Percentiles rank a stretch among this genome's conserved stretches.
Evolutionary conservation across 306 rosid genomes (phyloP).

Genomic region (Rosa multiflora): DNA sequence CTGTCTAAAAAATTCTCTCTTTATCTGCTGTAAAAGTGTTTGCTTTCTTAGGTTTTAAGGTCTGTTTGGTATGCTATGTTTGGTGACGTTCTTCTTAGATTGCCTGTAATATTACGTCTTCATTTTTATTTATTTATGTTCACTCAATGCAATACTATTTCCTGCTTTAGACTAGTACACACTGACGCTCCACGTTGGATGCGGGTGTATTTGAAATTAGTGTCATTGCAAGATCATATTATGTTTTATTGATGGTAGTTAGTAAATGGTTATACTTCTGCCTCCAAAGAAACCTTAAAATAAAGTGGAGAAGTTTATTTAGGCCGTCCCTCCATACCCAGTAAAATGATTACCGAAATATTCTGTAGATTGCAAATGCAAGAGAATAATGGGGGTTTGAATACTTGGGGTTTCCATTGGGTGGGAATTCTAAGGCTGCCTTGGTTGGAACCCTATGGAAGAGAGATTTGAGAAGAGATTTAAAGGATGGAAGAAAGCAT

Average conservation of each 20-base stretch:
- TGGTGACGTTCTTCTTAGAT: too few relatives aligned
- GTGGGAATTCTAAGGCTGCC: not conserved
- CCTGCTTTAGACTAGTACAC: not conserved
- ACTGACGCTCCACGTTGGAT: not conserved
- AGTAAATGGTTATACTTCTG: not conserved
- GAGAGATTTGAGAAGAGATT: not conserved
- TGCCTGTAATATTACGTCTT: too few relatives aligned
- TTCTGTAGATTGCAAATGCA: not conserved
- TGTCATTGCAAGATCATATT: not conserved
- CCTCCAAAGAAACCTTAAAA: not conserved
- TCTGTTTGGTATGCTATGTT: not conserved
- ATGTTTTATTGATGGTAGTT: not conserved
- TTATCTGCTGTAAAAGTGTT: not conserved
- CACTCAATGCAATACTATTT: too few relatives aligned
- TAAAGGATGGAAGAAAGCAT: not conserved
- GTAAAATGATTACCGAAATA: not conserved
- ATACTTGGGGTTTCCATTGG: not conserved
- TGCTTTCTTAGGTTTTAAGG: not conserved
- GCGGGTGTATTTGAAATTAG: not conserved
- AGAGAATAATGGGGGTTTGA: not conserved
- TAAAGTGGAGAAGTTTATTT: not conserved
- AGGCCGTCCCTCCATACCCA: not conserved
- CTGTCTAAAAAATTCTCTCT: not conserved
- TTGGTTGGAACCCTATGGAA: not conserved
- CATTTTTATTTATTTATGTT: too few relatives aligned